Evolutionary conservation across 169 alveolate species (phyloP).

Genomic region (Cryptosporidium sp.): DNA sequence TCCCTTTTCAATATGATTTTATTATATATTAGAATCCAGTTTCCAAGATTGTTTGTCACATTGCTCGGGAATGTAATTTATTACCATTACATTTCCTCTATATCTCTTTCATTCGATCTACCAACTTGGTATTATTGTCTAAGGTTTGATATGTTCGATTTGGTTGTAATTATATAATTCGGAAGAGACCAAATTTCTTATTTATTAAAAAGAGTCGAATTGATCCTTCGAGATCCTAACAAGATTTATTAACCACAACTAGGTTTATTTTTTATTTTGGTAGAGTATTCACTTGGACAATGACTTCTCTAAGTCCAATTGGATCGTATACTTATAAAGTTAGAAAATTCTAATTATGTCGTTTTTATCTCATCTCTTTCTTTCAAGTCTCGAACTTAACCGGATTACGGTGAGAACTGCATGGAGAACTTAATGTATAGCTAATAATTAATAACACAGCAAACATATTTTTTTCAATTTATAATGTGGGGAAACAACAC

Average conservation of each 20-base stretch:
- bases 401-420: too few species aligned
- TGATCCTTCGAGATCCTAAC: neutral
- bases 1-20: conserved; percentile 63
- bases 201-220: neutral
- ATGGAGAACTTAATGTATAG: too few species aligned
- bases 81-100: neutral
- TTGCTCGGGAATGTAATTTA: conserved; percentile 6
- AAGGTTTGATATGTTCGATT: neutral
- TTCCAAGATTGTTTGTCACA: conserved; percentile 23
- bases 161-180: neutral
- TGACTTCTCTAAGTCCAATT: neutral
- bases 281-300: neutral
- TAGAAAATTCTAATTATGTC: neutral
- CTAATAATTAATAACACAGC: neutral
- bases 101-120: neutral
- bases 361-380: too few species aligned
- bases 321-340: neutral
- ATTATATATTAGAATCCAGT: conserved; percentile 43
- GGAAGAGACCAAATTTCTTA: neutral
- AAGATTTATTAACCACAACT: too few species aligned
- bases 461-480: neutral
- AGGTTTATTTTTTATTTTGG: neutral
- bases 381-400: neutral
- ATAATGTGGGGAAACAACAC: neutral
- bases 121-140: neutral